These are phyloP conservation scores for Exophiala sp. DNA, from an alignment of 2,329 filamentous ascomycete species.

Conservation along the genomic window DNA sequence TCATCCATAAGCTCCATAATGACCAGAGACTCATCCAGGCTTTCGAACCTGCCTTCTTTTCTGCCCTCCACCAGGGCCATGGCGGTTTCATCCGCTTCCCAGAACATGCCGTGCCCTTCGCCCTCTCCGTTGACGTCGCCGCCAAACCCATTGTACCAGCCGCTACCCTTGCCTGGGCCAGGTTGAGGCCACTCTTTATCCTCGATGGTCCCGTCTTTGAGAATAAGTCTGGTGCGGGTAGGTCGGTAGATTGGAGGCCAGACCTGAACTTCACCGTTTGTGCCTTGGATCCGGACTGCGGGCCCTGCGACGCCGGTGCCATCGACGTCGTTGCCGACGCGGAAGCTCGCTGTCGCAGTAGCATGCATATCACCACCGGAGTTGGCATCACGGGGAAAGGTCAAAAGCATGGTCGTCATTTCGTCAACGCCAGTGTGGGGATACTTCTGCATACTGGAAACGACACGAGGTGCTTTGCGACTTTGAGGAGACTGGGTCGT, in stretches of 20 bases:
- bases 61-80: slow-evolving; percentile 52
- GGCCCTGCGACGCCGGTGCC: slow-evolving; percentile 26
- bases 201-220: slow-evolving; percentile 52
- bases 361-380: slow-evolving; percentile 64
- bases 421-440: slow-evolving; percentile 31
- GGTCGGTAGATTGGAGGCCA: slow-evolving; percentile 30
- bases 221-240: slow-evolving; percentile 63
- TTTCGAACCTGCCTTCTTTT: slow-evolving; percentile 70
- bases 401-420: slow-evolving; percentile 30
- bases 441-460: slow-evolving; percentile 40
- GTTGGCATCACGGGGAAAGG: slow-evolving; percentile 31
- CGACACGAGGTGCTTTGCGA: slow-evolving; percentile 63
- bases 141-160: slow-evolving; percentile 53
- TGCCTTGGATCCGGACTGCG: slow-evolving; percentile 29
- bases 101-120: slow-evolving; percentile 34
- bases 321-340: slow-evolving; percentile 27
- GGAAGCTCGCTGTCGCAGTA: slow-evolving; percentile 29
- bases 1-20: slow-evolving; percentile 81
- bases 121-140: slow-evolving; percentile 67
- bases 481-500: slow-evolving; percentile 60
- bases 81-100: slow-evolving; percentile 22
- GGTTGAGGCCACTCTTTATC: slow-evolving; percentile 18
- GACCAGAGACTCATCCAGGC: slow-evolving; percentile 69
- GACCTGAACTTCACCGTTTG: slow-evolving; percentile 29
- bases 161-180: slow-evolving; percentile 47